Percentiles rank a stretch among this genome's conserved stretches.
Conservation (phyloP, 352 stramenopile genomes). For the Globisporangium iwayamae region DNA sequence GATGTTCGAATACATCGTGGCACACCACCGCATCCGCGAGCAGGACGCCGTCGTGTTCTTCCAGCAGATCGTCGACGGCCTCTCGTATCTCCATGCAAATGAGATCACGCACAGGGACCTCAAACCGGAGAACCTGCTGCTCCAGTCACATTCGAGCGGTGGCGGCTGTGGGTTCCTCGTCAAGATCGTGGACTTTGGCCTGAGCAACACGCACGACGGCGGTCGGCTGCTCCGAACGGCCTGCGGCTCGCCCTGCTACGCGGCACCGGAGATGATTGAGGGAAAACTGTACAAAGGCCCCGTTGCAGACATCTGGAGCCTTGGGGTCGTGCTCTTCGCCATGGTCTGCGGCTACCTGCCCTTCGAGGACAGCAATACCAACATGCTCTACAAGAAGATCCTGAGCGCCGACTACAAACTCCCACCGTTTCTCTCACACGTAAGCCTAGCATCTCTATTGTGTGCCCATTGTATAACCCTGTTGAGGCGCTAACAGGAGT, state of each 20-base stretch:
- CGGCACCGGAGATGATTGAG: conserved; percentile 92
- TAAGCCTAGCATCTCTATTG: conserved; percentile 11
- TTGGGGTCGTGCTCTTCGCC: conserved; percentile 92
- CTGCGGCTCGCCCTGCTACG: conserved; percentile 91
- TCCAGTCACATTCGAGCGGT: conserved; percentile 53
- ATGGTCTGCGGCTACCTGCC: conserved; percentile 90
- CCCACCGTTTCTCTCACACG: conserved; percentile 70
- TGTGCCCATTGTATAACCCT: no score
- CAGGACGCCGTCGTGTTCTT: conserved; percentile 80
- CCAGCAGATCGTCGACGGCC: conserved; percentile 87
- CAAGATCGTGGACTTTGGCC: conserved; percentile 93
- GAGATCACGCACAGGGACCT: conserved; percentile 89
- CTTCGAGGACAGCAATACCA: conserved; percentile 92
- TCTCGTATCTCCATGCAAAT: conserved; percentile 89
- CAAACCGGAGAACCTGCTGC: conserved; percentile 90
- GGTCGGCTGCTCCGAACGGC: conserved; percentile 80
- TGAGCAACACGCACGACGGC: conserved; percentile 89
- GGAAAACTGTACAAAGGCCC: conserved; percentile 80
- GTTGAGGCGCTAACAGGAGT: no score
- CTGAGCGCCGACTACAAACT: conserved; percentile 81
- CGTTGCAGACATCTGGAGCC: conserved; percentile 88
- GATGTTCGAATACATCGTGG: conserved; percentile 95
- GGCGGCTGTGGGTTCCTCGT: conserved; percentile 31
- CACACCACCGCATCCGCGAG: conserved; percentile 82
- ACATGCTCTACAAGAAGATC: conserved; percentile 92